Conservation (phyloP, 2,329 filamentous ascomycete species). For the Teratosphaeria zuluensis region DNA sequence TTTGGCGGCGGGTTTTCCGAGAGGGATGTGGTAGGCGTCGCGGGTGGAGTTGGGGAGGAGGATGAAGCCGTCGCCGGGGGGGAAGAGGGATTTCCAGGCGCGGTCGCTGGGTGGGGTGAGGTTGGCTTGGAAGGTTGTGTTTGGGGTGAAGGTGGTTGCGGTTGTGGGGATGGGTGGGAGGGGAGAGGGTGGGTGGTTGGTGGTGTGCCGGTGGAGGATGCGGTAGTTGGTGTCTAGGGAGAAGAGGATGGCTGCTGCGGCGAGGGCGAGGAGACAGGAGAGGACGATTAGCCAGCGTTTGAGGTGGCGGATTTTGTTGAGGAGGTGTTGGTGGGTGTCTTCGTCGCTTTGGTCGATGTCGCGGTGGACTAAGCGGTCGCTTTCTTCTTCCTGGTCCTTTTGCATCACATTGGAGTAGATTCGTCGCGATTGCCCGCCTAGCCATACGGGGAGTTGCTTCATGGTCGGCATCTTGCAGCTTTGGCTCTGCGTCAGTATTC, state of each 20-base stretch:
- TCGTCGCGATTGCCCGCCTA: neutral
- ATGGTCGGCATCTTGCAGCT: neutral
- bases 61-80: conserved; percentile 26
- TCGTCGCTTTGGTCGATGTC: neutral
- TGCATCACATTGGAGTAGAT: neutral
- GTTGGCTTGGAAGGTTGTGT: conserved; percentile 15
- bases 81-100: conserved; percentile 21
- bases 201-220: neutral
- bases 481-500: neutral
- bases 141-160: conserved; percentile 15
- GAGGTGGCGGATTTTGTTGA: neutral
- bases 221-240: neutral
- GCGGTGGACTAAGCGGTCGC: neutral
- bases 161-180: conserved; percentile 1
- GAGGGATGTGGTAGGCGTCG: conserved; percentile 15
- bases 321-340: neutral
- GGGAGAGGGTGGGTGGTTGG: neutral
- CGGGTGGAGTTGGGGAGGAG: conserved; percentile 14
- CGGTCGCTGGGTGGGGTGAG: conserved; percentile 16
- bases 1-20: conserved; percentile 16
- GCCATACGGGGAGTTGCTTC: neutral
- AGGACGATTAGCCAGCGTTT: neutral
- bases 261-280: neutral
- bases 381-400: neutral
- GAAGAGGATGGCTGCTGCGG: neutral